Base-by-base conservation (phyloP, 2,329 filamentous ascomycete species). In the Penicillium sumatraense region DNA sequence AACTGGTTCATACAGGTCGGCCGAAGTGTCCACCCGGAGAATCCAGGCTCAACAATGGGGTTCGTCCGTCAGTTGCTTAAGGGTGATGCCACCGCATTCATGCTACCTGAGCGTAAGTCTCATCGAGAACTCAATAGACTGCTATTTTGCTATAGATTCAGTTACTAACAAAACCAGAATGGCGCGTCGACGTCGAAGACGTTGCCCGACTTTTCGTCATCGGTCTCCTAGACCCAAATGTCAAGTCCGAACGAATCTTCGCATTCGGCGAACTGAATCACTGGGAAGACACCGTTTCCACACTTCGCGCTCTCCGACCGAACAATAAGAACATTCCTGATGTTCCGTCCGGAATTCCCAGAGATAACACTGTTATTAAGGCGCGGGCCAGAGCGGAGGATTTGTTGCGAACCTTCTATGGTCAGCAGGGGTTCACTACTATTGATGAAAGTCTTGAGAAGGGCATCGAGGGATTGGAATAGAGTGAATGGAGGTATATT, bases 231-330 rank as follows among this genome's bases (percentile, higher is more conserved):
- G 71, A 82, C 20, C 71, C 74, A 0, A 70, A 74, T 0, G 75
- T 85, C 0, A 56, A 69, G 2, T 74, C 75, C 0, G 78, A 86
- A 61, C 78, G 85, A 1, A 65, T 87, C 8, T 84, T 86, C 62
- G 84, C 72, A 1, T 83, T 81, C 49, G 81, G 79, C 0, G 70
- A 74, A 1, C 75, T 75, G 0, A 80, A 75, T 53, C 81, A 72
- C 42, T 81, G 76, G 68, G 80, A 81, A 18, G 62, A 75, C 1
- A 58, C 70, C 3, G 58, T 82, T 9, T 61, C 54, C 0, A 66
- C 75, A 9, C 63, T 79, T 36, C 65, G 72, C 24, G 70, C 73
- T 40, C 24, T 74, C 3, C 72, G 72, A 42, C 80, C 81, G 0
- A 66, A 75, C 2, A 73, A 71, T 45, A 60, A 58, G 24, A 72